phyloP scores from a whole-genome alignment of 1,284 basidiomycete species.

The Microbotryomycetes sp. region DNA sequence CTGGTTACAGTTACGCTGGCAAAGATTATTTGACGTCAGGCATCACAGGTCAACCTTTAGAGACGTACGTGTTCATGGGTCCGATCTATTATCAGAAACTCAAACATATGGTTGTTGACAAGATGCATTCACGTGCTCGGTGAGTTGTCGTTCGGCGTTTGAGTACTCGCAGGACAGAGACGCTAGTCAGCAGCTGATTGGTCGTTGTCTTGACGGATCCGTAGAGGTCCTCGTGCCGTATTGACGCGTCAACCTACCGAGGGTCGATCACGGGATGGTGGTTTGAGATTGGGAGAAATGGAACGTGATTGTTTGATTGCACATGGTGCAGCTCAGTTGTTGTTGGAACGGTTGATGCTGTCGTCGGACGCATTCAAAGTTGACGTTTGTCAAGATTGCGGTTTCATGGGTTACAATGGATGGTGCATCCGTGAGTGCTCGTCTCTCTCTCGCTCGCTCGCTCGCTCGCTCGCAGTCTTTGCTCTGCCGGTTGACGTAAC shows the following conservation, averaged over 20 bases:
- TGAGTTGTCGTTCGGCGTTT: constrained; percentile 39
- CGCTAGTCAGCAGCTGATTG: background rate
- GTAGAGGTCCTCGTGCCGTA: constrained; percentile 86
- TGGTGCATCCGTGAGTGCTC: constrained; percentile 53
- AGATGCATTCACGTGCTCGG: constrained; percentile 98
- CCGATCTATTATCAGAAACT: constrained; percentile 58
- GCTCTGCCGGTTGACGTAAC: background rate
- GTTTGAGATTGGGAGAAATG: constrained; percentile 96
- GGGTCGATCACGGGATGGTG: constrained; percentile 94
- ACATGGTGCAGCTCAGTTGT: constrained; percentile 86
- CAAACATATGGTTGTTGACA: constrained; percentile 49
- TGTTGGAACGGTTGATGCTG: constrained; percentile 96
- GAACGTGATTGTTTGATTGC: constrained; percentile 70
- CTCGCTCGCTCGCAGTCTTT: too few species aligned
- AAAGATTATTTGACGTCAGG: constrained; percentile 98
- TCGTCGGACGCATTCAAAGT: constrained; percentile 82
- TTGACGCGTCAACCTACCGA: constrained; percentile 97
- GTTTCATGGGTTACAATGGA: constrained; percentile 63
- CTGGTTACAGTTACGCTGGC: constrained; percentile 93
- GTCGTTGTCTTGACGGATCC: constrained; percentile 1
- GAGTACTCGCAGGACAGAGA: too few species aligned
- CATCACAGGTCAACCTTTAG: constrained; percentile 91
- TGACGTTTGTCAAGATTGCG: constrained; percentile 90
- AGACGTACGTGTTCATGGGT: constrained; percentile 96
- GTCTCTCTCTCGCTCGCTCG: background rate